These are phyloP conservation scores for Pyrenula massariospora DNA, from an alignment of 495 filamentous ascomycete genomes.

Conservation along the genomic window DNA sequence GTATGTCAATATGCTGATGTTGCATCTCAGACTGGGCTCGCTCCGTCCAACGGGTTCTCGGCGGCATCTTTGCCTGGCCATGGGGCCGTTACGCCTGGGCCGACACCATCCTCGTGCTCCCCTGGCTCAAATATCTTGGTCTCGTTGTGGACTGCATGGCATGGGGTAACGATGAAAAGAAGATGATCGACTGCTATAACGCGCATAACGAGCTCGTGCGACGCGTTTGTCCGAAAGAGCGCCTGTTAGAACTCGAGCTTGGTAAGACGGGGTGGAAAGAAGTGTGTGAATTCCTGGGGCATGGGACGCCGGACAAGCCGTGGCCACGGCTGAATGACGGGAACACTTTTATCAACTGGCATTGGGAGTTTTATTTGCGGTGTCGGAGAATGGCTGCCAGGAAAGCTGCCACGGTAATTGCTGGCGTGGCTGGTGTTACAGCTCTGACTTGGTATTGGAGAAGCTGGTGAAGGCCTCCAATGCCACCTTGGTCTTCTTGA, in stretches of 20 bases:
- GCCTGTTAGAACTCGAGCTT: slow-evolving; percentile 28
- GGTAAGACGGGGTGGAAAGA: slow-evolving; percentile 23
- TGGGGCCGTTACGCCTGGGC: neutral
- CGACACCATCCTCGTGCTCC: neutral
- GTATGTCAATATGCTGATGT: no score
- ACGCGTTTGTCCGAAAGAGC: slow-evolving; percentile 22
- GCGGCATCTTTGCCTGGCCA: neutral
- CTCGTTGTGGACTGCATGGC: neutral
- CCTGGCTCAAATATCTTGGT: neutral
- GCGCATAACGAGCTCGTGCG: slow-evolving; percentile 19
- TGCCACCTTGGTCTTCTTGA: no score
- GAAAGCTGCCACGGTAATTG: neutral
- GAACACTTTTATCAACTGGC: neutral
- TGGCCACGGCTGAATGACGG: slow-evolving; percentile 36
- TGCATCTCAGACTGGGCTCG: neutral
- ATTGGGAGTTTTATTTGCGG: neutral
- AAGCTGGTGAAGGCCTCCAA: no score
- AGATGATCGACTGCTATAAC: slow-evolving; percentile 4
- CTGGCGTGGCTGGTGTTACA: neutral
- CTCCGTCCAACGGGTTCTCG: neutral
- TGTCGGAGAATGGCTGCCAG: neutral
- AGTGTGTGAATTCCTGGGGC: slow-evolving; percentile 20
- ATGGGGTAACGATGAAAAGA: neutral
- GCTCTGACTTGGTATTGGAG: neutral
- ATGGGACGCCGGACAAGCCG: slow-evolving; percentile 13